phyloP scores from a whole-genome alignment of 805 yeast genomes.

The Hanseniaspora mollemarum region DNA sequence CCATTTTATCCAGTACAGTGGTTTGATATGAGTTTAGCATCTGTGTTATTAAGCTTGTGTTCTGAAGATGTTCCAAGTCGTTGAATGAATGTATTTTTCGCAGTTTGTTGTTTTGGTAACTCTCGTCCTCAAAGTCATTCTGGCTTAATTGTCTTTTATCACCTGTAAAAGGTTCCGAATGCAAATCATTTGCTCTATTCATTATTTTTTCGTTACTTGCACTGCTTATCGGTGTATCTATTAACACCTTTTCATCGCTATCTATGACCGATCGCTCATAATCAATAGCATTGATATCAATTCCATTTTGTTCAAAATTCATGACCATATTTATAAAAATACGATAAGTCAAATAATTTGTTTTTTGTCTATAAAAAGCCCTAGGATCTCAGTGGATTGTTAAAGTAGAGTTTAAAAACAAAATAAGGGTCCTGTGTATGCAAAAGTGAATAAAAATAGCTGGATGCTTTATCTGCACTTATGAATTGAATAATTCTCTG shows the following conservation, averaged over 20 bases:
- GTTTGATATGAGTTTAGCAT: background rate
- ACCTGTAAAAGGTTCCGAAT: background rate
- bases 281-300: slow-evolving; percentile 1
- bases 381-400: too few species aligned
- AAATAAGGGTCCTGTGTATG: too few species aligned
- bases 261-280: background rate
- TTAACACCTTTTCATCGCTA: background rate
- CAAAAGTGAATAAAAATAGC: too few species aligned
- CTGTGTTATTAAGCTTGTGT: background rate
- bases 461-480: too few species aligned
- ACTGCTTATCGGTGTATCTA: background rate
- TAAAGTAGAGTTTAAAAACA: too few species aligned
- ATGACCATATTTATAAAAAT: slow-evolving; percentile 10
- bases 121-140: background rate
- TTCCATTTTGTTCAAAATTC: slow-evolving; percentile 15
- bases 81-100: background rate
- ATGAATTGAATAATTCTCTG: too few species aligned
- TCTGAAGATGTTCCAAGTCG: background rate
- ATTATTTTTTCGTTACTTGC: background rate
- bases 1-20: background rate
- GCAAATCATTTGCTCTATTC: background rate
- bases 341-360: background rate
- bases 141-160: background rate
- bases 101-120: background rate
- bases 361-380: too few species aligned